A percentile compares a stretch with the other conserved stretches of the same genome.
These are phyloP conservation scores for Coemansia sp. DNA, from an alignment of 192 early-diverging fungal species.

Conservation along the genomic window DNA sequence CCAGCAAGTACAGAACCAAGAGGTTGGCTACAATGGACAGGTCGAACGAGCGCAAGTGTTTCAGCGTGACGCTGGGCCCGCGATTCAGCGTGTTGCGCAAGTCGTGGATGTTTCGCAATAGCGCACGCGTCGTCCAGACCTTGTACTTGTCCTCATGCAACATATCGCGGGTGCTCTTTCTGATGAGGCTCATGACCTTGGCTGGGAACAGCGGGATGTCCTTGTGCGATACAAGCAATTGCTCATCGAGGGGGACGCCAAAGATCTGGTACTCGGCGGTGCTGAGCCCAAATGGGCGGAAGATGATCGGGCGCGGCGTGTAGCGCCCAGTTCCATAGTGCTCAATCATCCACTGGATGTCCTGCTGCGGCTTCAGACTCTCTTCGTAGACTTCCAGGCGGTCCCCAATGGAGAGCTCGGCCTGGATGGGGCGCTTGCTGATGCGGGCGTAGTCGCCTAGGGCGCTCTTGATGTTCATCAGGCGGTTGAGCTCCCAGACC, in stretches of 20 bases:
- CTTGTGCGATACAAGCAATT: conserved; percentile 58
- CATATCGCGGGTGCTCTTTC: conserved; percentile 48
- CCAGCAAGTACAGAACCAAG: conserved; percentile 67
- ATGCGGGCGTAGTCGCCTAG: conserved; percentile 41
- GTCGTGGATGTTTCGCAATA: conserved; percentile 60
- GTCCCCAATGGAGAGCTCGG: conserved; percentile 44
- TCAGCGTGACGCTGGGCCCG: conserved; percentile 55
- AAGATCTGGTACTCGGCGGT: conserved; percentile 74
- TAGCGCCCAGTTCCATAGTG: conserved; percentile 70
- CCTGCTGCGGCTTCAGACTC: conserved; percentile 73
- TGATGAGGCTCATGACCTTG: conserved; percentile 60
- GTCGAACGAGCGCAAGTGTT: conserved; percentile 58
- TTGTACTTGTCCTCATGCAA: conserved; percentile 52
- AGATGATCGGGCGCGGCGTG: conserved; percentile 67
- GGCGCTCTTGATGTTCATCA: conserved; percentile 53
- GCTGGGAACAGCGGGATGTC: conserved; percentile 62
- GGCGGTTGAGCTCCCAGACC: conserved; percentile 55
- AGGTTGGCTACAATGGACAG: conserved; percentile 58
- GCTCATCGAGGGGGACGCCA: conserved; percentile 71
- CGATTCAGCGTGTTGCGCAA: conserved; percentile 66
- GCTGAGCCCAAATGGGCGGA: conserved; percentile 67
- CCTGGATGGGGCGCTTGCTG: conserved; percentile 35
- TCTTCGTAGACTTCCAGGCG: conserved; percentile 66
- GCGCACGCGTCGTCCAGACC: conserved; percentile 63
- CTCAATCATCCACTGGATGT: conserved; percentile 74